Evolutionary conservation across 768 basidiomycete species (phyloP), one percentile per base, ranked within the genome.

Genomic region (Termitomyces sp.): DNA sequence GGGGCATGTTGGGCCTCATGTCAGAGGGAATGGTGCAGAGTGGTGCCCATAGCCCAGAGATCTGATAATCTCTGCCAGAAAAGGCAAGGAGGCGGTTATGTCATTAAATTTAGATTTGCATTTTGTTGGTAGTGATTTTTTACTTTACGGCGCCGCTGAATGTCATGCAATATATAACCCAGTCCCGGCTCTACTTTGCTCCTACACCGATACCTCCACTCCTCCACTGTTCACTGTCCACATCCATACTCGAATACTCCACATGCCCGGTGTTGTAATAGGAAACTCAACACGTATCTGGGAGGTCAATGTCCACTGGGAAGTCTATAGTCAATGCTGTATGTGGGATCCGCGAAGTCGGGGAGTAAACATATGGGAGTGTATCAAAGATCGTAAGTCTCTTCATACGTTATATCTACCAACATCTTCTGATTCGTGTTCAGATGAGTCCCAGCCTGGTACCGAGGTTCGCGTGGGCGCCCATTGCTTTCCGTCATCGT

Each of bases 341-440:
- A 78, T 86, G 14, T 90, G 87, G 88, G 85, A 89, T 71, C 72
- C 81, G 24, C 81, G 79, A 70, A 78, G 82, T 53, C 81, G 82
- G 40, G 83, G 85, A 27, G 88, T 90, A 42, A 86, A 88, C 56
- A 80, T 90, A 55, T 90, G 87, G 87, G 87, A 90, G 65, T 90
- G 88, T 67, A 74, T 89, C 54, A 72, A 76, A 70, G 80, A 82
- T 64, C 88, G 88, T 89, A 71, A 72, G 86, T 80, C 37, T 61
- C 52, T 27, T 39, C 56, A 33, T 55, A 43, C n/a, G 20, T 47
- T 20, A 40, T 52, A 34, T 9, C 37, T 42, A 24, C 22, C 39
- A 42, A 18, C 50, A 45, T 13, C 30, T 59, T 65, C 55, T 61
- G 8, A 42, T 30, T 51, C 24, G 53, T 57, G 47, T 50, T 27